Percentiles rank a stretch among this genome's conserved stretches.
phyloP scores from a whole-genome alignment of 345 rosid species.

The Kernera saxatilis region DNA sequence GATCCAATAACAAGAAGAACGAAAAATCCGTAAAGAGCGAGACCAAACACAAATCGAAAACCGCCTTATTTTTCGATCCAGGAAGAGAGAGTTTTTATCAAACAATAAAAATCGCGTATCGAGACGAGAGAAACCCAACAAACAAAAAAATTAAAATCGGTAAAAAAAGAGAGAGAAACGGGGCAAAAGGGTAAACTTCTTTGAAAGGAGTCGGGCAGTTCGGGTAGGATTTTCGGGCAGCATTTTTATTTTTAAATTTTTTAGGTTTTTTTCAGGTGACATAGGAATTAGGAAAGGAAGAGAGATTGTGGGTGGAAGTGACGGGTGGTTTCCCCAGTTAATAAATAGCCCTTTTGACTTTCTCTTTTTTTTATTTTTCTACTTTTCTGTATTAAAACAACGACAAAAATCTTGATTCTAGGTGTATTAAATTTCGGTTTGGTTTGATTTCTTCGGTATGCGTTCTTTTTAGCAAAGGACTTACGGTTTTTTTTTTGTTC shows the following conservation, averaged over 20 bases:
- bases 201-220: slow-evolving; percentile 35
- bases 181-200: slow-evolving; percentile 32
- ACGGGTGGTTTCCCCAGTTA: not conserved
- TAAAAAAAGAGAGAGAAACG: slow-evolving; percentile 17
- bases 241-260: not conserved
- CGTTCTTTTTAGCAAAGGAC: too few relatives aligned
- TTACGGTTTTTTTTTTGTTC: too few relatives aligned
- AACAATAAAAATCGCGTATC: not conserved
- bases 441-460: not conserved
- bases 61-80: slow-evolving; percentile 28
- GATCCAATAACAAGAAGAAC: slow-evolving; percentile 19
- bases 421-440: not conserved
- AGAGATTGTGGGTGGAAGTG: not conserved
- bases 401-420: not conserved
- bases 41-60: slow-evolving; percentile 7
- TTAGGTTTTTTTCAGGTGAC: not conserved
- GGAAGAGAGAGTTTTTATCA: not conserved
- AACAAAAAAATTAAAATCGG: not conserved
- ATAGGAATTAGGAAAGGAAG: not conserved
- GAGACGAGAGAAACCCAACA: slow-evolving; percentile 14
- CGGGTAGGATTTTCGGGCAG: slow-evolving; percentile 44
- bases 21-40: slow-evolving; percentile 33
- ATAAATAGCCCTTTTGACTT: slow-evolving; percentile 12
- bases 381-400: not conserved
- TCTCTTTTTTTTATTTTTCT: not conserved